Conservation (phyloP, 2,329 filamentous ascomycete species). For the Ceratocystis smalleyi region DNA sequence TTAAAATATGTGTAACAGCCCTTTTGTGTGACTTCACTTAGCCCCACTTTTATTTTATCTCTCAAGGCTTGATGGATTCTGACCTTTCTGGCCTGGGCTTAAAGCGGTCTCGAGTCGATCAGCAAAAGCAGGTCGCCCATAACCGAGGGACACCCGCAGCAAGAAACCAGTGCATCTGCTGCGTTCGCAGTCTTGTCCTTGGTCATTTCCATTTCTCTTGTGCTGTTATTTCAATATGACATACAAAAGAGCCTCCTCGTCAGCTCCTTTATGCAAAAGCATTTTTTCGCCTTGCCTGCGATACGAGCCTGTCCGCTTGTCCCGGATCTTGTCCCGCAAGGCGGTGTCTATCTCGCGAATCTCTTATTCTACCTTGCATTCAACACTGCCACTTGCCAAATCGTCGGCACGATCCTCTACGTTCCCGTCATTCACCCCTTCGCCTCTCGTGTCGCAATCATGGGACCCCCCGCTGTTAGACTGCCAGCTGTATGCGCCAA, state of each 20-base stretch:
- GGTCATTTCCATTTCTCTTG: no score
- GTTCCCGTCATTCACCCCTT: neutral
- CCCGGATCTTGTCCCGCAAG: neutral
- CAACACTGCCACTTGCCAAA: neutral
- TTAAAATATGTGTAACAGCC: neutral
- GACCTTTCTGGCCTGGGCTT: neutral
- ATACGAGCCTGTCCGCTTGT: neutral
- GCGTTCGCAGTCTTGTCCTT: no score
- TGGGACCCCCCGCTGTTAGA: neutral
- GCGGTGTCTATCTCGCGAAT: neutral
- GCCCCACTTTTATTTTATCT: neutral
- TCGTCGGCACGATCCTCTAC: neutral
- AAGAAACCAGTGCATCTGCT: neutral
- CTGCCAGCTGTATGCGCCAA: slow-evolving; percentile 48
- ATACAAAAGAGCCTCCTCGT: no score
- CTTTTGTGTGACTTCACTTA: neutral
- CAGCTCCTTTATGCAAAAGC: no score
- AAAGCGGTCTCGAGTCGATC: neutral
- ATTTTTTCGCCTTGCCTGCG: neutral
- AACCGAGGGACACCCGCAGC: neutral
- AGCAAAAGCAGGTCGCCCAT: neutral
- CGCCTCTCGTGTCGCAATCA: neutral
- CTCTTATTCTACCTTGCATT: neutral
- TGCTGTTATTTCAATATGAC: no score
- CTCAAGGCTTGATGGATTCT: neutral